A percentile compares a stretch with the other conserved stretches of the same genome.
These are phyloP conservation scores for Geotrichum fermentans DNA, from an alignment of 1,139 yeast species.

Conservation along the genomic window DNA sequence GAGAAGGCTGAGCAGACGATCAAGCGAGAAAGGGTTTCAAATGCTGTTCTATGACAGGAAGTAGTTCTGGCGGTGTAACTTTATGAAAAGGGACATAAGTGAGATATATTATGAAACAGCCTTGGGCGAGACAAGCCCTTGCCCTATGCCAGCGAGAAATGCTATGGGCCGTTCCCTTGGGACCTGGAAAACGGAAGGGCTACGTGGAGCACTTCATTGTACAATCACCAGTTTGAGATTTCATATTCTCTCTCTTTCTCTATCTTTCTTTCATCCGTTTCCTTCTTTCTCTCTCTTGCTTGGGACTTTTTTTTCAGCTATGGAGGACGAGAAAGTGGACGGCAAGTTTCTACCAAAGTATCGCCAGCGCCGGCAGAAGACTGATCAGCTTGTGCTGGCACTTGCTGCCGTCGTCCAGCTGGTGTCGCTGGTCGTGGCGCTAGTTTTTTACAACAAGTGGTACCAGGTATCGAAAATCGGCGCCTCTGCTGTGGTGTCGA, in stretches of 20 bases:
- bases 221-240: too few relatives aligned
- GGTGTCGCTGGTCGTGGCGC: slow-evolving; percentile 4
- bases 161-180: too few relatives aligned
- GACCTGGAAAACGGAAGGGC: too few relatives aligned
- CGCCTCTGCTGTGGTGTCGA: slow-evolving; percentile 35
- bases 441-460: slow-evolving; percentile 26
- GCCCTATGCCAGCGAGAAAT: too few relatives aligned
- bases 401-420: slow-evolving; percentile 9
- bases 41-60: too few relatives aligned
- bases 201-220: too few relatives aligned
- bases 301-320: neutral
- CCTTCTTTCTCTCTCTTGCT: neutral
- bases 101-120: too few relatives aligned
- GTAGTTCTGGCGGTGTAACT: too few relatives aligned
- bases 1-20: too few relatives aligned
- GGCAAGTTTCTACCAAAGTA: neutral
- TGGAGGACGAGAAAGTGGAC: neutral
- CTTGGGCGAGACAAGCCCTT: too few relatives aligned
- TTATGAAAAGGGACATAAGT: too few relatives aligned
- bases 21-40: too few relatives aligned
- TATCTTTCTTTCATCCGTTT: neutral
- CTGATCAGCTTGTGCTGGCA: slow-evolving; percentile 5
- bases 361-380: neutral
- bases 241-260: neutral
- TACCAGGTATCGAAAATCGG: slow-evolving; percentile 31